Percentiles rank a stretch among this genome's conserved stretches.
These are phyloP conservation scores for Globisporangium recalcitrans DNA, from an alignment of 352 stramenopile genomes.

Conservation along the genomic window DNA sequence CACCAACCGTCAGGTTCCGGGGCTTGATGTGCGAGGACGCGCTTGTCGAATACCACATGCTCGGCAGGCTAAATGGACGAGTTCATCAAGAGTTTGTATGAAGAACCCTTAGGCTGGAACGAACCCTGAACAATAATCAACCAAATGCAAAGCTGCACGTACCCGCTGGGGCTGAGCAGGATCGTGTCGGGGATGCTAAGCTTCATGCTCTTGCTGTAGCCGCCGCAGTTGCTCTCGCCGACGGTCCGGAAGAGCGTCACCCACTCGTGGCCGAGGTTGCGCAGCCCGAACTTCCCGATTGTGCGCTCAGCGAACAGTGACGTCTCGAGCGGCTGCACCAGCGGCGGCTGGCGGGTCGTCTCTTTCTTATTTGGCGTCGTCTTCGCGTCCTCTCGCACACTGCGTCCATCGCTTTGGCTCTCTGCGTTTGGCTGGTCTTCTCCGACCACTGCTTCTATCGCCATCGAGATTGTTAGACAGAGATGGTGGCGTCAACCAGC, in stretches of 20 bases:
- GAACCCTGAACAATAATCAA: too few relatives aligned
- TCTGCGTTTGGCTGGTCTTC: background rate
- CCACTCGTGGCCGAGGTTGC: conserved; percentile 56
- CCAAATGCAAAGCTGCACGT: background rate
- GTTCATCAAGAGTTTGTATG: background rate
- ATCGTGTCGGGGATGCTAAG: conserved; percentile 57
- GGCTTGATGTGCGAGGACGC: conserved; percentile 39
- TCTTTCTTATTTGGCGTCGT: background rate
- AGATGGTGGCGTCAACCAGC: background rate
- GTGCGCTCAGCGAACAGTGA: conserved; percentile 38
- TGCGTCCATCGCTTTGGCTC: background rate
- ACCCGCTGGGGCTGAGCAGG: conserved; percentile 55
- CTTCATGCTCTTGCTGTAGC: conserved; percentile 31
- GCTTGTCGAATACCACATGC: conserved; percentile 54
- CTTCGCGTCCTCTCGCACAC: background rate
- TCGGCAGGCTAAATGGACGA: conserved; percentile 31
- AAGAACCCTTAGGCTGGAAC: too few relatives aligned
- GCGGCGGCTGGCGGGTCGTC: conserved; percentile 28
- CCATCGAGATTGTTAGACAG: background rate
- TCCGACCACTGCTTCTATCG: background rate
- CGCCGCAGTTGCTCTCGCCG: conserved; percentile 16
- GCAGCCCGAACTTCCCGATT: conserved; percentile 19
- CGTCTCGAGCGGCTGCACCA: conserved; percentile 42
- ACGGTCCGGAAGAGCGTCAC: conserved; percentile 51
- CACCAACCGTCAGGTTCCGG: conserved; percentile 29